These are phyloP conservation scores for Auxenochlorella pyrenoidosa DNA, from an alignment of 139 green algal genomes.

Conservation along the genomic window DNA sequence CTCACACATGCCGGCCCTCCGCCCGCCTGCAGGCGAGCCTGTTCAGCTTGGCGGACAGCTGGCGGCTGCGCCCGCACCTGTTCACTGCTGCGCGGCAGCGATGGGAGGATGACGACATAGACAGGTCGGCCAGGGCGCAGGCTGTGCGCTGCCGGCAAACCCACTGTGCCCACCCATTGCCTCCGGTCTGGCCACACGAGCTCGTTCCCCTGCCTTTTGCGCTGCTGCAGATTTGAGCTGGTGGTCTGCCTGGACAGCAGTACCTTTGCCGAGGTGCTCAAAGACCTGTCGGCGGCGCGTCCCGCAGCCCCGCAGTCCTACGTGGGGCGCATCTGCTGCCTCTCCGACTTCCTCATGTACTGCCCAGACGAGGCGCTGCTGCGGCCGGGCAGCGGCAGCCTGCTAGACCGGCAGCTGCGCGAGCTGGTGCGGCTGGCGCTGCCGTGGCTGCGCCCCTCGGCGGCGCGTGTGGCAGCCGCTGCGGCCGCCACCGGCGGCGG, in stretches of 20 bases:
- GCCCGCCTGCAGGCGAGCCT: constrained; percentile 20
- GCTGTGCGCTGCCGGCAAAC: no score
- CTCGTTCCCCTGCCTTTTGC: neutral
- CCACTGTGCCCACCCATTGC: no score
- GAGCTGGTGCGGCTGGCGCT: constrained; percentile 9
- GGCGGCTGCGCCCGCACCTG: constrained; percentile 30
- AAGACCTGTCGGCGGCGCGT: neutral
- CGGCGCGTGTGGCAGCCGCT: neutral
- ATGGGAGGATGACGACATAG: constrained; percentile 25
- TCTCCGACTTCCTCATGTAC: constrained; percentile 31
- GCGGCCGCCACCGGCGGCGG: neutral
- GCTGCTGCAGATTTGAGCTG: constrained; percentile 16
- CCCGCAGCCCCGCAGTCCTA: neutral
- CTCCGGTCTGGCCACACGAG: neutral
- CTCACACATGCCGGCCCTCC: no score
- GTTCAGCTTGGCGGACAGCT: neutral
- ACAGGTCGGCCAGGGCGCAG: constrained; percentile 4
- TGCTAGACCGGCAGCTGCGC: constrained; percentile 28
- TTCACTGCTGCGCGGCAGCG: constrained; percentile 10
- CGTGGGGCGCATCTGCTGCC: neutral
- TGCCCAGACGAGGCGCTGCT: constrained; percentile 11
- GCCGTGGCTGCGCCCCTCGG: constrained; percentile 13
- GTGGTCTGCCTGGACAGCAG: constrained; percentile 22
- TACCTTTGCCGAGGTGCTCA: neutral
- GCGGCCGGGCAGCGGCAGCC: neutral